Conservation (phyloP, 768 basidiomycete genomes). For the Auricularia sp. region DNA sequence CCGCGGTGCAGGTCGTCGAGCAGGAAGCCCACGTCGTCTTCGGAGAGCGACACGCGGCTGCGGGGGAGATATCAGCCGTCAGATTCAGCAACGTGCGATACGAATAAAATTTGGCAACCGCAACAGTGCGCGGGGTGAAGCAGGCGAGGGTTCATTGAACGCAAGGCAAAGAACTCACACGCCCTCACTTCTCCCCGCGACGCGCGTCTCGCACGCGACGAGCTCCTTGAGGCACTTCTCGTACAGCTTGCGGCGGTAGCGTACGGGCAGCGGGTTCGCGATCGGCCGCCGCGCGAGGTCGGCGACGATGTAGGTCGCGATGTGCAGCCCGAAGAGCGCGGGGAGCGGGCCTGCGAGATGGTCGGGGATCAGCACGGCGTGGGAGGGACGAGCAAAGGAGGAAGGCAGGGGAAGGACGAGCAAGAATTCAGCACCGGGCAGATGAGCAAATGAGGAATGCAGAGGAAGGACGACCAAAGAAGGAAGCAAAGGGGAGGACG, state of each 20-base stretch:
- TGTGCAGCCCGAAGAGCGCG: conserved; percentile 68
- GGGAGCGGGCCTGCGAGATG: conserved; percentile 51
- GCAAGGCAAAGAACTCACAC: neutral
- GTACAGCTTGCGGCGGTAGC: conserved; percentile 5
- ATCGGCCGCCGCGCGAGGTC: conserved; percentile 19
- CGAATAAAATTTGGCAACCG: no score
- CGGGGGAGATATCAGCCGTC: neutral
- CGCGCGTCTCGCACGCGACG: neutral
- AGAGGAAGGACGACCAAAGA: no score
- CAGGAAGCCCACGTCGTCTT: conserved; percentile 72
- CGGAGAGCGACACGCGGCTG: conserved; percentile 55
- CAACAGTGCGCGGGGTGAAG: no score
- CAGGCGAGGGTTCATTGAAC: no score
- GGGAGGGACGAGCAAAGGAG: neutral
- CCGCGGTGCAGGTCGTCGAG: conserved; percentile 78
- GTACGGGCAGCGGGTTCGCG: conserved; percentile 43
- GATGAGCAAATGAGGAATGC: no score
- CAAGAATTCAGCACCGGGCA: no score
- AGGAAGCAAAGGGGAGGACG: no score
- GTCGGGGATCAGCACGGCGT: no score
- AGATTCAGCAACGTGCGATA: no score
- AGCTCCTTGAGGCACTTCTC: neutral
- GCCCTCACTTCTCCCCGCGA: neutral
- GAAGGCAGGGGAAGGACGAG: no score
- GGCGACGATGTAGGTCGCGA: conserved; percentile 35